phyloP scores from a whole-genome alignment of 2,329 filamentous ascomycete genomes.

The Exophiala sideris region DNA sequence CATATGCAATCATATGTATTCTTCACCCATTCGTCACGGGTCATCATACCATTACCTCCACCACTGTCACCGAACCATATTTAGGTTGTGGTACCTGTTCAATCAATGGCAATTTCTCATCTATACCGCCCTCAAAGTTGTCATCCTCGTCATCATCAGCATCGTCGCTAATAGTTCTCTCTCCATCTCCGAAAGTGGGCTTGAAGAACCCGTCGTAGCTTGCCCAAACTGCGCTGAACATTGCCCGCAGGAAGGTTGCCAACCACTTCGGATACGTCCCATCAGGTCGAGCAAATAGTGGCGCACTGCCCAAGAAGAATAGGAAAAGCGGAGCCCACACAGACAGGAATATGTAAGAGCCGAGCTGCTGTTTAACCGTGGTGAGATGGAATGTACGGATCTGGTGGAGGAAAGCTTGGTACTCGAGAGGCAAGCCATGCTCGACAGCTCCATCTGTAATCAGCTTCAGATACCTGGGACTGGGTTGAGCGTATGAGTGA shows the following conservation, averaged over 20 bases:
- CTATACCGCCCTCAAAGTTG: neutral
- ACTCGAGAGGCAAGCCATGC: conserved; percentile 73
- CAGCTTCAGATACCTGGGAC: conserved; percentile 75
- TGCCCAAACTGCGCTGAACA: conserved; percentile 60
- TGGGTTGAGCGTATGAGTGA: conserved; percentile 71
- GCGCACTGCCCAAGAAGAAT: conserved; percentile 47
- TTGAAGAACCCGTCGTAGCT: conserved; percentile 64
- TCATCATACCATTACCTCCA: conserved; percentile 14
- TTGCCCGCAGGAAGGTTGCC: conserved; percentile 45
- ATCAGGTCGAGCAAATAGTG: conserved; percentile 58
- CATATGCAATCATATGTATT: no score
- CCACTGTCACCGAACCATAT: conserved; percentile 13
- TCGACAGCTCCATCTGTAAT: conserved; percentile 75
- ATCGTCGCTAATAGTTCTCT: conserved; percentile 53
- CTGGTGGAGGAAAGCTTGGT: conserved; percentile 67
- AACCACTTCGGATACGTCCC: conserved; percentile 70
- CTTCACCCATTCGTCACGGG: neutral
- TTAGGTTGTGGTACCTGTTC: conserved; percentile 7
- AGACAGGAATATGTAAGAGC: conserved; percentile 59
- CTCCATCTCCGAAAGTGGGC: conserved; percentile 77
- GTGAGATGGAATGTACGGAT: conserved; percentile 71
- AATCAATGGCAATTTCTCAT: conserved; percentile 23
- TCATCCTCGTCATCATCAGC: conserved; percentile 12
- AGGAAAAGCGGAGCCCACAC: conserved; percentile 59
- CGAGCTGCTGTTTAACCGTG: conserved; percentile 62